A percentile compares a stretch with the other conserved stretches of the same genome.
These are phyloP conservation scores for Pouteria campechiana DNA, from an alignment of 179 eudicot genomes.

Conservation along the genomic window DNA sequence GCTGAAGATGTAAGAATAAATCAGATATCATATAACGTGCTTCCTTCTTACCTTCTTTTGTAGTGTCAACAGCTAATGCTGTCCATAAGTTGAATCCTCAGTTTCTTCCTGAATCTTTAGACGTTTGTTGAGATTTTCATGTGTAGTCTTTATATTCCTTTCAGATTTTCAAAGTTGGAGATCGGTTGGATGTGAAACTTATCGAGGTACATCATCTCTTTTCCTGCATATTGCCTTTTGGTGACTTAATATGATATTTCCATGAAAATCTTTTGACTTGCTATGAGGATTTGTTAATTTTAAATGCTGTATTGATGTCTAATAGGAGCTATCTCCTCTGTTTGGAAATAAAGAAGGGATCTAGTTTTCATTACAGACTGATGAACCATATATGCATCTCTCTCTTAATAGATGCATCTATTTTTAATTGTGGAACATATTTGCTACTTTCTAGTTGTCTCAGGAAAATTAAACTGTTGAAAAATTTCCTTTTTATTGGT, in stretches of 20 bases:
- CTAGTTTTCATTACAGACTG: neutral
- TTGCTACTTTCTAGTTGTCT: no score
- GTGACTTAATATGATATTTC: neutral
- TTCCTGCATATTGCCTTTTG: neutral
- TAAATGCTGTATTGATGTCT: neutral
- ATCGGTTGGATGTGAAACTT: constrained; percentile 89
- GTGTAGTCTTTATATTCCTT: constrained; percentile 5
- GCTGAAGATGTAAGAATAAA: constrained; percentile 79
- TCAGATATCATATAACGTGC: no score
- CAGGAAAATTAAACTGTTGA: no score
- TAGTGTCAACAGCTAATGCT: neutral
- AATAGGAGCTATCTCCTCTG: neutral
- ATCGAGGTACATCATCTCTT: constrained; percentile 52
- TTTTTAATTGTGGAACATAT: no score
- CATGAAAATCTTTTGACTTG: neutral
- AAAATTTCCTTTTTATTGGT: no score
- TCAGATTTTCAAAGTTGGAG: constrained; percentile 91
- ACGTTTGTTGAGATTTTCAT: neutral
- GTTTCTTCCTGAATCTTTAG: neutral
- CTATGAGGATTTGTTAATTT: neutral
- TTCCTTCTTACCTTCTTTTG: no score
- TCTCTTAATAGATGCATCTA: neutral
- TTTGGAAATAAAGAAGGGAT: neutral
- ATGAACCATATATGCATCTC: neutral
- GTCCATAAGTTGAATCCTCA: neutral